Evolutionary conservation across 192 early-diverging fungal genomes (phyloP), one percentile per base, ranked within the genome.

Genomic region (Dissophora ornata): DNA sequence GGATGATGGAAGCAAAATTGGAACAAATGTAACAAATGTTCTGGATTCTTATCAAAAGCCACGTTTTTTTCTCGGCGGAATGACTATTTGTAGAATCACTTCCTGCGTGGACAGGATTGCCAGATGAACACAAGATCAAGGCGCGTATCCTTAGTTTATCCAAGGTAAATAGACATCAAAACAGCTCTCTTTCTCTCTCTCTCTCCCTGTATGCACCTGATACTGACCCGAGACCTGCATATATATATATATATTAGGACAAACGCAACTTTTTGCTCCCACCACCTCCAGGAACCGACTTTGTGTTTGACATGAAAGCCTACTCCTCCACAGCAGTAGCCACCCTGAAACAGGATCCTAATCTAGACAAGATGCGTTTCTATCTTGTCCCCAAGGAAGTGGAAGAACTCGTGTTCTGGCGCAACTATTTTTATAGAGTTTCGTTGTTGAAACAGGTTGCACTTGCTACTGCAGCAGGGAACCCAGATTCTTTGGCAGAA

Each of bases 401-500:
- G 3, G 80, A 85, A 25, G 91, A 92, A 34, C 70, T 71, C 10
- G 69, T 54, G 21, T 92, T 92, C 67, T 92, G 89, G 89, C 71
- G 78, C 29, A 89, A 88, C 36, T 92, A 90, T 58, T 92, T 92
- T 70, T 92, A 90, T 70, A 82, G 88, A 16, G 83, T 92, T 2
- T 83, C 81, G 33, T 61, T 85, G 16, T 60, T 86, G 25, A 88
- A 88, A 38, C 83, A 88, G 36, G 62, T 82, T 10, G 71, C 84
- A 2, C 57, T 88, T n/a, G 64, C 77, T 34, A 11, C 59, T n/a
- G 56, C 68, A 33, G 47, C 67, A 55, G 61, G 62, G 10, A 48
- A 44, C 22, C 32, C 75, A 18, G 74, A 66, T 18, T 32, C 56
- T 7, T 18, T 46, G 38, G 51, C 33, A 32, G 74, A 58, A 4